A percentile compares a stretch with the other conserved stretches of the same genome.
Evolutionary conservation across 768 basidiomycete species (phyloP).

Genomic region (Boletales sp.): DNA sequence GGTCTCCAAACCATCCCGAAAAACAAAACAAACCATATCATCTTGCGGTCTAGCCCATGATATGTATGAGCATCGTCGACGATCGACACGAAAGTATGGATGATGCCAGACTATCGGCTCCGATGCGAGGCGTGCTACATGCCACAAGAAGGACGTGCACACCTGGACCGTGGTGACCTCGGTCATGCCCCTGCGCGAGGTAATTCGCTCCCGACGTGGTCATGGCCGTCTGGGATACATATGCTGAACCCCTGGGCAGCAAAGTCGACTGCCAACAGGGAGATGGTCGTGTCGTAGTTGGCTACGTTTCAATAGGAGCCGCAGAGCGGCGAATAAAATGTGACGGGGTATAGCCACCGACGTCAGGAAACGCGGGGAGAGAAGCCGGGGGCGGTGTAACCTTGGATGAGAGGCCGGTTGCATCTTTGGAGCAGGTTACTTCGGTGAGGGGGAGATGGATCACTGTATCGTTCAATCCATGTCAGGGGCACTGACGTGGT

Average conservation of each 20-base stretch:
- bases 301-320: constrained; percentile 34
- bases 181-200: constrained; percentile 49
- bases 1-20: too few species aligned
- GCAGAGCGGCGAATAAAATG: constrained; percentile 24
- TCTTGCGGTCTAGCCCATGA: too few species aligned
- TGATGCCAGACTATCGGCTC: too few species aligned
- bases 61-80: too few species aligned
- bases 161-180: constrained; percentile 43
- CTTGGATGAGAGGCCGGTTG: constrained; percentile 28
- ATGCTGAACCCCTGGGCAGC: constrained; percentile 39
- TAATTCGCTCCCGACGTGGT: too few species aligned
- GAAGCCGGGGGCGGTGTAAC: constrained; percentile 31
- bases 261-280: constrained; percentile 28
- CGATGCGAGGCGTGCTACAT: neutral
- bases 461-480: constrained; percentile 32
- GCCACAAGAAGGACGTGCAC: constrained; percentile 50
- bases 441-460: neutral
- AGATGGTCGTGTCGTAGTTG: constrained; percentile 15
- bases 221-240: constrained; percentile 41
- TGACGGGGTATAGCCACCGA: constrained; percentile 30
- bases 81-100: too few species aligned
- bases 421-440: constrained; percentile 34
- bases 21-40: too few species aligned
- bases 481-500: constrained; percentile 7
- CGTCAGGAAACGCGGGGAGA: constrained; percentile 29